These are phyloP conservation scores for bread wheat (Triticum aestivum) DNA, from an alignment of 176 grass and related monocot genomes.

Conservation along the genomic window IWGSC_CS_RefSeq_v2.1 NC_057809.1:40272421-40272920, in stretches of 20 bases:
- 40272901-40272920: neutral
- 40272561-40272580: slow-evolving; percentile 75
- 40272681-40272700: slow-evolving; percentile 93
- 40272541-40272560: slow-evolving; percentile 74
- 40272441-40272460: neutral
- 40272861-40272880: neutral
- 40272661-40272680: slow-evolving; percentile 75
- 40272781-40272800: neutral
- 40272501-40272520: slow-evolving; percentile 38
- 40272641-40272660: slow-evolving; percentile 62
- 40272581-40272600: slow-evolving; percentile 80
- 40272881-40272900: neutral
- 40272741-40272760: neutral
- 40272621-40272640: slow-evolving; percentile 45
- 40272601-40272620: slow-evolving; percentile 59
- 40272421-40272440: neutral
- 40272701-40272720: slow-evolving; percentile 76
- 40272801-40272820: neutral
- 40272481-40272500: slow-evolving; percentile 39
- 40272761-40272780: neutral
- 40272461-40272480: neutral
- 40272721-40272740: neutral
- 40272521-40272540: slow-evolving; percentile 60
- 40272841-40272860: neutral
- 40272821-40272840: neutral